Evolutionary conservation across 768 basidiomycete genomes (phyloP).

Genomic region (Dioszegia aurantiaca): DNA sequence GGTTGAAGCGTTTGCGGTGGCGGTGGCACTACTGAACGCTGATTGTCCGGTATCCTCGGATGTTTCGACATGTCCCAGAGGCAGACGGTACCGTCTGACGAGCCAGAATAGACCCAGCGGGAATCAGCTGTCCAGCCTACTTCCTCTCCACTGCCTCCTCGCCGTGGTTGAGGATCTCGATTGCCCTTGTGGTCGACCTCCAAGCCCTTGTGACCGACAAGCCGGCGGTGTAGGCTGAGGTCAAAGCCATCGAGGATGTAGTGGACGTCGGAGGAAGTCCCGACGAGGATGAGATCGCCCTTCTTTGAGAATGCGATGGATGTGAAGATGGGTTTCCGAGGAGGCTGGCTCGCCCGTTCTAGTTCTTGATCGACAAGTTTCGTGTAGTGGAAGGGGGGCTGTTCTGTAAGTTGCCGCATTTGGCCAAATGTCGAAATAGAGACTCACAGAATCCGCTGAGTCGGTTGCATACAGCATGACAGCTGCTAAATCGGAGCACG

Average conservation of each 20-base stretch:
- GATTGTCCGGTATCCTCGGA: neutral
- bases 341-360: slow-evolving; percentile 72
- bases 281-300: slow-evolving; percentile 83
- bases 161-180: slow-evolving; percentile 59
- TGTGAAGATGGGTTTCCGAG: slow-evolving; percentile 84
- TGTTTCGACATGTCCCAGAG: slow-evolving; percentile 74
- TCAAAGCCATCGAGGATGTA: slow-evolving; percentile 91
- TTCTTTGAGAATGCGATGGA: slow-evolving; percentile 85
- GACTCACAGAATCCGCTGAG: slow-evolving; percentile 41
- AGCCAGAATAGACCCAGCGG: slow-evolving; percentile 78
- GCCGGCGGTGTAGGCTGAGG: slow-evolving; percentile 74
- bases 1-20: slow-evolving; percentile 56
- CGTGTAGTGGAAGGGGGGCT: slow-evolving; percentile 79
- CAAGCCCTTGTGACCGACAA: slow-evolving; percentile 79
- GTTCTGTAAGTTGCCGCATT: neutral
- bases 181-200: slow-evolving; percentile 63
- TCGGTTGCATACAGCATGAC: slow-evolving; percentile 40
- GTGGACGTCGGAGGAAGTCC: slow-evolving; percentile 87
- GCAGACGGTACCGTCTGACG: slow-evolving; percentile 69
- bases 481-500: slow-evolving; percentile 35
- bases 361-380: slow-evolving; percentile 78
- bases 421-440: neutral
- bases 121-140: slow-evolving; percentile 93
- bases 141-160: slow-evolving; percentile 88
- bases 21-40: slow-evolving; percentile 39